A percentile compares a stretch with the other conserved stretches of the same genome.
phyloP scores from a whole-genome alignment of 2,329 filamentous ascomycete genomes.

The Botrytis galanthina region DNA sequence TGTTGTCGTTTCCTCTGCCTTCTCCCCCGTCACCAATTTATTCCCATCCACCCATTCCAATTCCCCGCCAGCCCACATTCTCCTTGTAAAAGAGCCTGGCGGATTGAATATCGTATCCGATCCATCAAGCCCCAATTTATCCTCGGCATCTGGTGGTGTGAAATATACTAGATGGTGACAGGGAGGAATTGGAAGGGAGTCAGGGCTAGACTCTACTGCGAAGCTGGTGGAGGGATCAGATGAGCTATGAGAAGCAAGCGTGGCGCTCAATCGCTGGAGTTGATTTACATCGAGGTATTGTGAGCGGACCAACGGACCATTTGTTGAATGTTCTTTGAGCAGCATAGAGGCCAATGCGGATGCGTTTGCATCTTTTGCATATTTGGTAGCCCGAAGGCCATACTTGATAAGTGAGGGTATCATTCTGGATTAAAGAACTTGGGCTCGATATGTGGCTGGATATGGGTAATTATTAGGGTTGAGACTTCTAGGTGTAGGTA shows the following conservation, averaged over 20 bases:
- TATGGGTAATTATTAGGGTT: background rate
- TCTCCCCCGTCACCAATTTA: slow-evolving; percentile 52
- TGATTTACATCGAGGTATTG: slow-evolving; percentile 62
- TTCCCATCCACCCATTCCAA: slow-evolving; percentile 50
- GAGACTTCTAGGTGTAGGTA: background rate
- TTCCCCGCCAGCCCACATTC: slow-evolving; percentile 67
- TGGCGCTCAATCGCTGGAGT: slow-evolving; percentile 55
- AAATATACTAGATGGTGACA: slow-evolving; percentile 64
- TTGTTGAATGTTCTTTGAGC: slow-evolving; percentile 38
- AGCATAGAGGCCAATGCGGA: slow-evolving; percentile 42
- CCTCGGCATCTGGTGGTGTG: slow-evolving; percentile 54
- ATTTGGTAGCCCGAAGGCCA: slow-evolving; percentile 33
- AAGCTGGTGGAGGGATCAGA: slow-evolving; percentile 39
- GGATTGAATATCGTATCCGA: slow-evolving; percentile 61
- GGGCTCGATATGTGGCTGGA: background rate
- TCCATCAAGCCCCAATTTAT: slow-evolving; percentile 56
- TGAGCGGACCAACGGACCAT: slow-evolving; percentile 43
- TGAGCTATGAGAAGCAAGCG: slow-evolving; percentile 49
- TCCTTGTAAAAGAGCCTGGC: slow-evolving; percentile 55
- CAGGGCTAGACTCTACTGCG: background rate
- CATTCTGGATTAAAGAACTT: background rate
- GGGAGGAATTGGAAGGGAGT: slow-evolving; percentile 29
- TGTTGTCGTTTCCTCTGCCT: slow-evolving; percentile 54
- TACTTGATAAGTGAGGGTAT: background rate
- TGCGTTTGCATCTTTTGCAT: slow-evolving; percentile 17